These are phyloP conservation scores for Maudiozyma saulgeensis DNA, from an alignment of 805 yeast genomes.

Conservation along the genomic window DNA sequence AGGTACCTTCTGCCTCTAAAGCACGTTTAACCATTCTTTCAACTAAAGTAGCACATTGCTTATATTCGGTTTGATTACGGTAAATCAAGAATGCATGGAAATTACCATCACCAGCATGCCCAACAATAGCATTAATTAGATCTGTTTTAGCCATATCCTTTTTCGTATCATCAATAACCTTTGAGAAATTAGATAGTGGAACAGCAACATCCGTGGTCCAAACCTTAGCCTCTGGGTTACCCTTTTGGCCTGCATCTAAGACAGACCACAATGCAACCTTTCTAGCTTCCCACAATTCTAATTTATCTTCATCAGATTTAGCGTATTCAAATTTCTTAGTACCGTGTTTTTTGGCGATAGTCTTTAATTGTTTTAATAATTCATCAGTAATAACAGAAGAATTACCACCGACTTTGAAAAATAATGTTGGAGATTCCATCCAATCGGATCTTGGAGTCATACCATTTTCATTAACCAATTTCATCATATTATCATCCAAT, in stretches of 20 bases:
- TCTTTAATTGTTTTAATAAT: slow-evolving; percentile 36
- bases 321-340: slow-evolving; percentile 57
- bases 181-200: slow-evolving; percentile 59
- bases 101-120: slow-evolving; percentile 82
- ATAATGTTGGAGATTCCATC: slow-evolving; percentile 50
- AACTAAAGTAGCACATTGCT: slow-evolving; percentile 40
- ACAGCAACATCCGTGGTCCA: slow-evolving; percentile 83
- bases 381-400: slow-evolving; percentile 35
- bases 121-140: slow-evolving; percentile 50
- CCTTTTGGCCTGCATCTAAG: slow-evolving; percentile 52
- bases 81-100: slow-evolving; percentile 61
- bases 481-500: slow-evolving; percentile 65
- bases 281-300: slow-evolving; percentile 67
- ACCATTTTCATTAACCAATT: slow-evolving; percentile 49
- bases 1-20: slow-evolving; percentile 64
- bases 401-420: slow-evolving; percentile 56
- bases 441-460: slow-evolving; percentile 41
- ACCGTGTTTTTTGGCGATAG: slow-evolving; percentile 45
- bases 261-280: slow-evolving; percentile 60
- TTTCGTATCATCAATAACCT: slow-evolving; percentile 53
- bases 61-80: slow-evolving; percentile 40
- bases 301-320: slow-evolving; percentile 47
- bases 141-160: slow-evolving; percentile 46
- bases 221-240: slow-evolving; percentile 40
- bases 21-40: slow-evolving; percentile 58